A percentile compares a stretch with the other conserved stretches of the same genome.
phyloP scores from a whole-genome alignment of 805 yeast genomes.

The Teunomyces tritomae region DNA sequence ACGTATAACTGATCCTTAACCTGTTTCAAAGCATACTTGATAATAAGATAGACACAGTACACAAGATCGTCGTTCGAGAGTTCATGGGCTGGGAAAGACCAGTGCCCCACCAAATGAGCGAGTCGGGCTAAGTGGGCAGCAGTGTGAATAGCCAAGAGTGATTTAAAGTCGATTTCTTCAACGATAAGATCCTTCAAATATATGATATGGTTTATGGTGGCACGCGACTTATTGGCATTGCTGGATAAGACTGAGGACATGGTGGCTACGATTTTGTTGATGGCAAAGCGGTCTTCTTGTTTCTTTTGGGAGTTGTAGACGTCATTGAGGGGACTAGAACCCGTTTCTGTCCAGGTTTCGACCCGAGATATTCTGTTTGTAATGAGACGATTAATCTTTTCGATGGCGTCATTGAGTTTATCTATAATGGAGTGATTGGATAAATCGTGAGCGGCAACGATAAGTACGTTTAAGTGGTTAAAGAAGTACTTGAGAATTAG shows the following conservation, averaged over 20 bases:
- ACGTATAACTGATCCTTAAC: slow-evolving; percentile 11
- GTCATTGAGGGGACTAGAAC: slow-evolving; percentile 20
- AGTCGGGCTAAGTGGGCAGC: slow-evolving; percentile 24
- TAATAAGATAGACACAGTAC: slow-evolving; percentile 55
- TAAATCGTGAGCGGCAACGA: slow-evolving; percentile 13
- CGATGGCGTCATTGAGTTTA: slow-evolving; percentile 19
- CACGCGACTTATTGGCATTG: slow-evolving; percentile 23
- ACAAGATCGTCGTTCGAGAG: slow-evolving; percentile 63
- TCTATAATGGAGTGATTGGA: slow-evolving; percentile 8
- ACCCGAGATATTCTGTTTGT: slow-evolving; percentile 35
- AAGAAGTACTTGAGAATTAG: slow-evolving; percentile 36
- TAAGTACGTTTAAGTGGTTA: slow-evolving; percentile 35
- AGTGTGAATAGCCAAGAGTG: slow-evolving; percentile 23
- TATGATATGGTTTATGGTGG: slow-evolving; percentile 20
- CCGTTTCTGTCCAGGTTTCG: slow-evolving; percentile 45
- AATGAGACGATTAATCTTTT: slow-evolving; percentile 22
- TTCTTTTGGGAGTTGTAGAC: slow-evolving; percentile 7
- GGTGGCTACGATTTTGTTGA: slow-evolving; percentile 22
- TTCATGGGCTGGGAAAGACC: slow-evolving; percentile 73
- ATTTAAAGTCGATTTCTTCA: slow-evolving; percentile 29
- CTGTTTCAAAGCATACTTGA: slow-evolving; percentile 40
- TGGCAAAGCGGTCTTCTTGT: neutral
- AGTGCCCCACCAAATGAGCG: slow-evolving; percentile 48
- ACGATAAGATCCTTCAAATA: slow-evolving; percentile 24
- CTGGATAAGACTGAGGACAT: slow-evolving; percentile 32